These are phyloP conservation scores for Parietichytrium sp. DNA, from an alignment of 108 stramenopile genomes.

Conservation along the genomic window DNA sequence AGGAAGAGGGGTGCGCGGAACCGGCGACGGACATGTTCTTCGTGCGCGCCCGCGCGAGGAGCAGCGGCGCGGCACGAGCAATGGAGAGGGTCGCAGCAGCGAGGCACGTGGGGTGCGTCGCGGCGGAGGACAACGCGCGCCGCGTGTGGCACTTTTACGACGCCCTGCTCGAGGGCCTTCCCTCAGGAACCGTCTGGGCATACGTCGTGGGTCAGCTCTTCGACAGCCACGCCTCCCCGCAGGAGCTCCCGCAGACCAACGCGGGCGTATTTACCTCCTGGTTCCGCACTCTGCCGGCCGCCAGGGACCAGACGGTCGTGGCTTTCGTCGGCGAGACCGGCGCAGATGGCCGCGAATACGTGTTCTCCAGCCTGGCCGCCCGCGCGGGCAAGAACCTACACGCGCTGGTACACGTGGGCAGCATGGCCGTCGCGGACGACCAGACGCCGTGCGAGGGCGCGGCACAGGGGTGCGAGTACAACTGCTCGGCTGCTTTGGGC, in stretches of 20 bases:
- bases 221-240: no score
- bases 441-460: not conserved
- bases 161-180: not conserved
- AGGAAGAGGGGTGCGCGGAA: no score
- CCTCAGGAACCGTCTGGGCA: not conserved
- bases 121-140: no score
- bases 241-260: not conserved
- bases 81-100: no score
- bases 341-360: not conserved
- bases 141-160: conserved; percentile 31
- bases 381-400: not conserved
- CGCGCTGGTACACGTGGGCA: not conserved
- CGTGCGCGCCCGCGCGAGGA: no score
- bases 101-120: no score
- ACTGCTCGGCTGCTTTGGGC: no score
- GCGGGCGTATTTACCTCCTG: not conserved
- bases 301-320: not conserved
- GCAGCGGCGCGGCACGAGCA: no score
- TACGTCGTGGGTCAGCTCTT: conserved; percentile 6
- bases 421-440: not conserved
- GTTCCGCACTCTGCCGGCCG: not conserved
- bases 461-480: no score
- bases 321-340: not conserved
- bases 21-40: no score
- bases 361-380: no score